These are phyloP conservation scores for Cordyceps javanica DNA, from an alignment of 2,329 filamentous ascomycete genomes.

Conservation along the genomic window DNA sequence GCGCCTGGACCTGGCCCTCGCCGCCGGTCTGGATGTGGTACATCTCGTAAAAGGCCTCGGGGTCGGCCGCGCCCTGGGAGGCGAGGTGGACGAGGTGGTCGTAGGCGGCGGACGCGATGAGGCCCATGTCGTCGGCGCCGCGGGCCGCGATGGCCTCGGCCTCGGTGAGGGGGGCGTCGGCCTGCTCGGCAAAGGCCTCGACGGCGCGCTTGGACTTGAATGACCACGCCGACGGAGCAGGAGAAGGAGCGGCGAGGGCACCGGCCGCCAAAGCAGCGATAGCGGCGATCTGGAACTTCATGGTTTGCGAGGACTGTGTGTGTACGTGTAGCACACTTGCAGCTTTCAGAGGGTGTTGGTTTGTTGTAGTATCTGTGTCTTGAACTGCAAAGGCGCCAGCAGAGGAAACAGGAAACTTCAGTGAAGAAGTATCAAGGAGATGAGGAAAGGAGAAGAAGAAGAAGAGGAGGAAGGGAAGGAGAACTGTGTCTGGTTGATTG, in stretches of 20 bases:
- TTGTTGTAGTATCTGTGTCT: neutral
- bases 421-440: too few species aligned
- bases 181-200: conserved; percentile 24
- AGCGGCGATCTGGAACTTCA: neutral
- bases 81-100: conserved; percentile 33
- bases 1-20: conserved; percentile 27
- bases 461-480: neutral
- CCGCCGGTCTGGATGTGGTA: neutral
- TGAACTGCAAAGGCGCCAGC: neutral
- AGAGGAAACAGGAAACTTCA: neutral
- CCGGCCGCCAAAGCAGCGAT: neutral
- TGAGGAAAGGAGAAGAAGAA: neutral
- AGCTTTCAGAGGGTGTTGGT: neutral
- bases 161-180: neutral
- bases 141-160: conserved; percentile 23
- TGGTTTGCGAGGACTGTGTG: neutral
- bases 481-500: neutral
- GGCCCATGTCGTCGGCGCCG: conserved; percentile 30
- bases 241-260: neutral
- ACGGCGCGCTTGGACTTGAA: conserved; percentile 33
- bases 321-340: too few species aligned
- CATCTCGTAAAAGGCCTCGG: conserved; percentile 24
- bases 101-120: conserved; percentile 32
- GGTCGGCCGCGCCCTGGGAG: conserved; percentile 26
- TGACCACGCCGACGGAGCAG: too few species aligned